Evolutionary conservation across 176 grass and related monocot genomes (phyloP), one percentile per base, ranked within the genome.

Genomic region (Elaeis guineensis): DNA sequence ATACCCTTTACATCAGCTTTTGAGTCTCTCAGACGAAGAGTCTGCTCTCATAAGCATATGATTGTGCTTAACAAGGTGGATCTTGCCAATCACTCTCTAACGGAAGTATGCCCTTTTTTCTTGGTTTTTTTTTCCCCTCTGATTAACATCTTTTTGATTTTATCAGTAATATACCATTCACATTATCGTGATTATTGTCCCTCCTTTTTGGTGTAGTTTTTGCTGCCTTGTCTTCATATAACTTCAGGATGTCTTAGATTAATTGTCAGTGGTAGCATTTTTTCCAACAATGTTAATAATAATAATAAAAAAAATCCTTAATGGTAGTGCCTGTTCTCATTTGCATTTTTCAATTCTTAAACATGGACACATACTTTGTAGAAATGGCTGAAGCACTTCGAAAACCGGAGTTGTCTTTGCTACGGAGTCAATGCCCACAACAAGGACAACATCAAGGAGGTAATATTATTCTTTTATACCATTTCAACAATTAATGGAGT

Each of bases 11-110:
- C 85, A 52, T 95, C 81, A 25, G 71, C 69, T 39, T 77, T 80
- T 50, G 72, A 63, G 68, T 56, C 44, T 52, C 64, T 82, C 30
- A 50, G 58, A 64, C 51, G 64, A 59, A 49, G 59, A 51, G 16
- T 59, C 0, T 72, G 80, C 55, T 74, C 52, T 18, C 52, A 84
- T 49, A 35, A 58, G 17, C 84, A 77, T 63, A 35, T 71, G 28
- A 39, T 85, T 22, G 72, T 70, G 14, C 75, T 95, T 72, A 95
- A 79, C 81, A 89, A 95, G 58, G 64, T 74, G 20, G 84, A 89
- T 57, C 69, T 94, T 9, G 81, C 84, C 1, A 75, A 85, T 79
- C 61, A 48, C 6, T 80, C 49, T 17, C 68, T 67, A 21, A 85
- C 81, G 16, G 72, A 89, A 78, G 89, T 95, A 73, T 69, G 18